Conservation (phyloP, 768 basidiomycete genomes). For the Pholiota conissans region DNA sequence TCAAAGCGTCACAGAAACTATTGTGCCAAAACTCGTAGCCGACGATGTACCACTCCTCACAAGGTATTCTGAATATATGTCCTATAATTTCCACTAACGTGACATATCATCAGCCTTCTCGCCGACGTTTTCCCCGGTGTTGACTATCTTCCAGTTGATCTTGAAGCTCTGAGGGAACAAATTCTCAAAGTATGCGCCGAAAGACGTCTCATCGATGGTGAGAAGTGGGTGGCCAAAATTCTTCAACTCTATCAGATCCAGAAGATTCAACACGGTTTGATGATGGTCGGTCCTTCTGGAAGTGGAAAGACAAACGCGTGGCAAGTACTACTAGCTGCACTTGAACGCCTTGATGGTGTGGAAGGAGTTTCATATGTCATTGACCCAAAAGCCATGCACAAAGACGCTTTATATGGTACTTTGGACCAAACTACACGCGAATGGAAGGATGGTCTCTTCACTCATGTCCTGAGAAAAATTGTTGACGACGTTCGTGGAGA, state of each 20-base stretch:
- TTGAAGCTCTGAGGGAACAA: constrained; percentile 81
- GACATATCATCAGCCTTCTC: constrained; percentile 59
- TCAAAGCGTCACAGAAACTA: constrained; percentile 97
- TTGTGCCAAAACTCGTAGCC: constrained; percentile 96
- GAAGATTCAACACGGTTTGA: constrained; percentile 98
- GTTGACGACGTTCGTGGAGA: constrained; percentile 99
- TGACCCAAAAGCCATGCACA: constrained; percentile 98
- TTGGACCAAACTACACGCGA: constrained; percentile 96
- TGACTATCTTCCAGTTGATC: constrained; percentile 85
- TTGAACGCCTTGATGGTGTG: constrained; percentile 87
- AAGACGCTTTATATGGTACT: constrained; percentile 96
- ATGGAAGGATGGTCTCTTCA: constrained; percentile 99
- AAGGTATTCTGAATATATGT: constrained; percentile 51
- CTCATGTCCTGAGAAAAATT: constrained; percentile 95
- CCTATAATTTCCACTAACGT: constrained; percentile 7
- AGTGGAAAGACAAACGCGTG: constrained; percentile 97
- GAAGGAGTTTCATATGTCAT: constrained; percentile 97
- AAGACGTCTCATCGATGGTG: constrained; percentile 81
- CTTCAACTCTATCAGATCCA: constrained; percentile 98
- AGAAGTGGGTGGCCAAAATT: constrained; percentile 93
- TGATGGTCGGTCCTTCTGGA: constrained; percentile 99
- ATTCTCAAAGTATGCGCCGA: constrained; percentile 87
- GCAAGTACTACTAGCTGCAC: constrained; percentile 88
- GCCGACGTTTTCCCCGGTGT: constrained; percentile 98
- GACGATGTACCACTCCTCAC: constrained; percentile 95